Base-by-base conservation (phyloP, 371 early-diverging fungal genomes). In the Mucor lusitanicus region DNA sequence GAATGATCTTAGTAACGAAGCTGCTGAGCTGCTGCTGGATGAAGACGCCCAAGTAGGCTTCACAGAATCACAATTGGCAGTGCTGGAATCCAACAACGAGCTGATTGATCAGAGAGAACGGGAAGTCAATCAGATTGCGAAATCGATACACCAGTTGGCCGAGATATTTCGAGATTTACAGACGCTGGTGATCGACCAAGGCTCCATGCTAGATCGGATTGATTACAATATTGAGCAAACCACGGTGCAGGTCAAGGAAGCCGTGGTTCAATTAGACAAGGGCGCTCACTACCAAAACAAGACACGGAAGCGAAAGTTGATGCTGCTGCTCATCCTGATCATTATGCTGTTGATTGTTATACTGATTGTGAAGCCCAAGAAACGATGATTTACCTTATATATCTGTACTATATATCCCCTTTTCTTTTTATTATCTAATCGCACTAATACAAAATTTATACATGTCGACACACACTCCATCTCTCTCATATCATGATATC, bases 191-290 rank as follows among this genome's bases (percentile, higher is more conserved):
- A 96, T 99, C 65, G 97, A 97, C 75, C 99, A 99, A 77, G 99
- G 99, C 1, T 94, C 97, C 3, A 72, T 99, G 69, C 82, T 99
- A 48, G 99, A 99, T 81, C 90, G 99, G 25, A 98, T 99, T 65
- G 99, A 99, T 77, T 99, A 92, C 72, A 97, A 99, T 74, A 90
- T 99, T 46, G 98, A 98, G 70, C 91, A 92, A 64, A 88, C 94
- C 2, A 81, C 75, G 19, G 84, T 90, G 9, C 88, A 94, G 70
- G 85, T 95, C 15, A 90, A 94, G 64, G 85, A 88, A 11, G 99
- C 96, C 0, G 92, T 91, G 56, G 87, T 88, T 44, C 90, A 99
- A 75, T 84, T 99, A 57, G 84, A 88, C 37, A 83, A 91, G 86
- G 98, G 93, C 80, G 8, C 7, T n/a, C 35, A 57, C 13, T 90